Evolutionary conservation across 2,329 filamentous ascomycete species (phyloP).

Genomic region (Trichophaea hybrida): DNA sequence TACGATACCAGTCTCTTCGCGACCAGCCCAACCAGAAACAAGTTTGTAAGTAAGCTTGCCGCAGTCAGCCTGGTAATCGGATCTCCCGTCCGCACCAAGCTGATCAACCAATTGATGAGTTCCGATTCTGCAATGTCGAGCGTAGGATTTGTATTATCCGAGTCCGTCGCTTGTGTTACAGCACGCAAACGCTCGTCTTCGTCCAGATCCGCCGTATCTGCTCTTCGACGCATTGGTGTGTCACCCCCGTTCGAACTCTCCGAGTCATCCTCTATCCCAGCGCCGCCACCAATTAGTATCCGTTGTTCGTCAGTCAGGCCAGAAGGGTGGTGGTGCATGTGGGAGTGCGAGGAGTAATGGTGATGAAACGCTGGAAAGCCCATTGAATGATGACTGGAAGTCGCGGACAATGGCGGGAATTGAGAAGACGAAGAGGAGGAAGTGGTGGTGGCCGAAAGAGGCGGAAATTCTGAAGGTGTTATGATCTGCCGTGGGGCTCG

Average conservation of each 20-base stretch:
- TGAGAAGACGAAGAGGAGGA: background rate
- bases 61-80: slow-evolving; percentile 52
- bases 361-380: slow-evolving; percentile 13
- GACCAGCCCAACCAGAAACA: slow-evolving; percentile 54
- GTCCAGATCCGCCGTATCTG: slow-evolving; percentile 12
- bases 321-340: slow-evolving; percentile 8
- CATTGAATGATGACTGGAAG: background rate
- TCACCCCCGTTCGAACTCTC: slow-evolving; percentile 19
- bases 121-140: slow-evolving; percentile 50
- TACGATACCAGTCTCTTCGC: slow-evolving; percentile 49
- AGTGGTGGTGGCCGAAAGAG: slow-evolving; percentile 8
- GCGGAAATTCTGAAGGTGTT: slow-evolving; percentile 19
- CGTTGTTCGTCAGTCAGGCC: slow-evolving; percentile 8
- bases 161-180: slow-evolving; percentile 25
- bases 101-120: slow-evolving; percentile 58
- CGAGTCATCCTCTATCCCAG: slow-evolving; percentile 14
- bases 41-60: slow-evolving; percentile 50
- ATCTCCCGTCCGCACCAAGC: slow-evolving; percentile 41
- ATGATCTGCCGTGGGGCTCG: slow-evolving; percentile 18
- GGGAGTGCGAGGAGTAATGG: slow-evolving; percentile 12
- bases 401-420: slow-evolving; percentile 2
- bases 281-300: slow-evolving; percentile 6
- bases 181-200: slow-evolving; percentile 6
- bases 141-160: background rate
- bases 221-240: slow-evolving; percentile 14